These are phyloP conservation scores for Moelleriella libera DNA, from an alignment of 2,329 filamentous ascomycete species.

Conservation along the genomic window DNA sequence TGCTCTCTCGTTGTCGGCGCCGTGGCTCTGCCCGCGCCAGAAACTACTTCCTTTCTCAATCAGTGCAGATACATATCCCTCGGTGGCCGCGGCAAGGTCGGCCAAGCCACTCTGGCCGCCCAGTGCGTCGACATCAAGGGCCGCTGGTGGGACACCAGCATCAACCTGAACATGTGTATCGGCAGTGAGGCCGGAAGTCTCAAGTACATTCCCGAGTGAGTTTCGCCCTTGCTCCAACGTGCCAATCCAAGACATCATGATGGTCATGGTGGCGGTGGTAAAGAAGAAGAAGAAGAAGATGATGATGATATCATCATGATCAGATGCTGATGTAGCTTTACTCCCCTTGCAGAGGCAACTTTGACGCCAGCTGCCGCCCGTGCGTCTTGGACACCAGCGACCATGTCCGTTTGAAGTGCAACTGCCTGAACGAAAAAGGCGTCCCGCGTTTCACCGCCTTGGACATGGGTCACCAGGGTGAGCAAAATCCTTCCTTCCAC, in stretches of 20 bases:
- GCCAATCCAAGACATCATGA: neutral
- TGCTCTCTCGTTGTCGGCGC: neutral
- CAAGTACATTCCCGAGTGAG: slow-evolving; percentile 7
- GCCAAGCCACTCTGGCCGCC: slow-evolving; percentile 9
- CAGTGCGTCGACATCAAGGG: slow-evolving; percentile 8
- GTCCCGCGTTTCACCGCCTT: slow-evolving; percentile 6
- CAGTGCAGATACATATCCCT: slow-evolving; percentile 10
- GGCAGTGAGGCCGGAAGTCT: slow-evolving; percentile 7
- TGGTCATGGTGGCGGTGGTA: neutral
- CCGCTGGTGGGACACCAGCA: slow-evolving; percentile 10
- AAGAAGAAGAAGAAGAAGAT: neutral
- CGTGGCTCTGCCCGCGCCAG: neutral
- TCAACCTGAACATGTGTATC: slow-evolving; percentile 12
- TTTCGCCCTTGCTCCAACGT: neutral
- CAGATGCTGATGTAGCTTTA: neutral
- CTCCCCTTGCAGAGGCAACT: slow-evolving; percentile 6
- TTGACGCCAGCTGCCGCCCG: slow-evolving; percentile 9
- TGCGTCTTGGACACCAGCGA: slow-evolving; percentile 6
- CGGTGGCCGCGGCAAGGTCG: slow-evolving; percentile 7
- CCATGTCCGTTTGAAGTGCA: slow-evolving; percentile 8
- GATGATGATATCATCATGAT: neutral
- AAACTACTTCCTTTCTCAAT: slow-evolving; percentile 1
- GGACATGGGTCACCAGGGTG: slow-evolving; percentile 6
- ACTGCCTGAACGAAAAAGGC: slow-evolving; percentile 5
- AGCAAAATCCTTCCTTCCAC: neutral